Percentiles rank a stretch among this genome's conserved stretches.
Evolutionary conservation across 148 eudicot species (phyloP).

Genomic region (Chenopodium formosanum): DNA sequence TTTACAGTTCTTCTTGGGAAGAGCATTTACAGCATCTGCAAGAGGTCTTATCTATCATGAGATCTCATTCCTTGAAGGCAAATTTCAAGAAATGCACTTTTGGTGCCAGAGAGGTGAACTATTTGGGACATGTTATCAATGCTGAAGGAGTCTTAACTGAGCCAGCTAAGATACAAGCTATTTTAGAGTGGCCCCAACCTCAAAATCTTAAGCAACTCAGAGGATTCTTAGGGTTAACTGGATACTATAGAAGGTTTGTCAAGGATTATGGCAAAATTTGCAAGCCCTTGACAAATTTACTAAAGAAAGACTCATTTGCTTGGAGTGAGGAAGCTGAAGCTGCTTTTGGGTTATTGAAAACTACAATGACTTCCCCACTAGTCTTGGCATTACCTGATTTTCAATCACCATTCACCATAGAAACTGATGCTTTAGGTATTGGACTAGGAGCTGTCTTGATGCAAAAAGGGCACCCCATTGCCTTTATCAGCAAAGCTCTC

Average conservation of each 20-base stretch:
- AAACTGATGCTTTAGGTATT: too few species aligned
- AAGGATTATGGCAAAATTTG: too few species aligned
- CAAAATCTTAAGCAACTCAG: not conserved
- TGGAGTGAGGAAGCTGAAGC: too few species aligned
- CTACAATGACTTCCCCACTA: too few species aligned
- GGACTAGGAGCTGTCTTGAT: not conserved
- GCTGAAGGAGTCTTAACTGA: conserved; percentile 7
- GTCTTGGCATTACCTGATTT: too few species aligned
- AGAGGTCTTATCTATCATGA: not conserved
- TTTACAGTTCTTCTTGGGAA: not conserved
- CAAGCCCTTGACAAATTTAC: too few species aligned
- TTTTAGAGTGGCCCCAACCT: conserved; percentile 14
- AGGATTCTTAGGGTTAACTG: too few species aligned
- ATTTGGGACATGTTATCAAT: conserved; percentile 21
- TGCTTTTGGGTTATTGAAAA: too few species aligned
- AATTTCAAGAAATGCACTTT: conserved; percentile 14
- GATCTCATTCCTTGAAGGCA: too few species aligned
- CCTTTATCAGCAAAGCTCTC: conserved; percentile 1
- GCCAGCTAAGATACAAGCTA: not conserved
- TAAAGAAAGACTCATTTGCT: too few species aligned
- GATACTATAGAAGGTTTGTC: too few species aligned
- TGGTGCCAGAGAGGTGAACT: not conserved
- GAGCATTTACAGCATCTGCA: not conserved
- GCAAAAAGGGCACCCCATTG: not conserved
- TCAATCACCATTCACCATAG: too few species aligned